phyloP scores from a whole-genome alignment of 768 basidiomycete species.

The Amanita molliuscula region DNA sequence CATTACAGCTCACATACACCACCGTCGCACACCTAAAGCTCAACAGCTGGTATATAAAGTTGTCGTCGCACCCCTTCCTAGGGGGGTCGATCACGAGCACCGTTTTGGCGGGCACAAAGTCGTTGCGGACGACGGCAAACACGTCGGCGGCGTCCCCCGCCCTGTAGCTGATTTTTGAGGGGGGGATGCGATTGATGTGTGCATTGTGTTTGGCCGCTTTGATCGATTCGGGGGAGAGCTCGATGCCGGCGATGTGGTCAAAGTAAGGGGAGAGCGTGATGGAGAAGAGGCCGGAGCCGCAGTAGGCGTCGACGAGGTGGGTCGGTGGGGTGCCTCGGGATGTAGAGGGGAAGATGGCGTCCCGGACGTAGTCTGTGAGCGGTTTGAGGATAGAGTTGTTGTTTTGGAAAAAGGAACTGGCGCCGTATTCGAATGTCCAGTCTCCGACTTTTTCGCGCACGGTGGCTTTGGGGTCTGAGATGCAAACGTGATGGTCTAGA shows the following conservation, averaged over 20 bases:
- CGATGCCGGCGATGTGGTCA: constrained; percentile 74
- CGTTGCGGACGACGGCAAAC: constrained; percentile 47
- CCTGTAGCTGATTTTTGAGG: constrained; percentile 53
- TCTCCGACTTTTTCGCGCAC: constrained; percentile 81
- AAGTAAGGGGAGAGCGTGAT: constrained; percentile 75
- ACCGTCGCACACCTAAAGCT: constrained; percentile 55
- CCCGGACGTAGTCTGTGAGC: constrained; percentile 74
- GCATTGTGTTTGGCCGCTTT: constrained; percentile 59
- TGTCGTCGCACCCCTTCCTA: constrained; percentile 84
- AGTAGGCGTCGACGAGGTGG: constrained; percentile 93
- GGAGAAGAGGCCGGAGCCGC: constrained; percentile 82
- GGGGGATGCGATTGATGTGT: constrained; percentile 45
- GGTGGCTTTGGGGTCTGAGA: constrained; percentile 71
- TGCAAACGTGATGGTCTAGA: constrained; percentile 58
- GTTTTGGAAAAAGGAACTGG: constrained; percentile 95
- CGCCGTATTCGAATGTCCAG: constrained; percentile 75
- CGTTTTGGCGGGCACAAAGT: constrained; percentile 58
- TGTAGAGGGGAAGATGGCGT: constrained; percentile 46
- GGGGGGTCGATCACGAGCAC: constrained; percentile 85
- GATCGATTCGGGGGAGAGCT: constrained; percentile 70
- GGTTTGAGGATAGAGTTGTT: constrained; percentile 88
- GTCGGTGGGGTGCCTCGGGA: constrained; percentile 33
- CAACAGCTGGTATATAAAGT: constrained; percentile 69
- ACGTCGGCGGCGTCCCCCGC: constrained; percentile 84
- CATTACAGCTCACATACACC: constrained; percentile 93